Evolutionary conservation across 495 filamentous ascomycete species (phyloP).

Genomic region (Podospora pseudopauciseta): DNA sequence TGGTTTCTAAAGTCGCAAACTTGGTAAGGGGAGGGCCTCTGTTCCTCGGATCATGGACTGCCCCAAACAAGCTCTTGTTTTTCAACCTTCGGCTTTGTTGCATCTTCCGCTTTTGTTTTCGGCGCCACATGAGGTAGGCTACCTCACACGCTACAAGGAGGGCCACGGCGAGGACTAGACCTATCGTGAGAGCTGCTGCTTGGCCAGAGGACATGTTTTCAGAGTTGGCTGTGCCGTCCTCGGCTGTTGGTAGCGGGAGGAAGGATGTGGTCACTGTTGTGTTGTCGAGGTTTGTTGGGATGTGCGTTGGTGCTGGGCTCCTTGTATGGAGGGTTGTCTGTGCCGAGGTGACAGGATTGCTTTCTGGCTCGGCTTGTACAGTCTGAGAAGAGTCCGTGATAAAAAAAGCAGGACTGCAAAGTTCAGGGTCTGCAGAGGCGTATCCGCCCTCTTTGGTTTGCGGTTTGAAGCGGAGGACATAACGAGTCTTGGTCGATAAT

Average conservation of each 20-base stretch:
- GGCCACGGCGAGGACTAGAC: conserved; percentile 13
- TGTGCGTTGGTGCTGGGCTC: not conserved
- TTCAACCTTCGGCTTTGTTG: not conserved
- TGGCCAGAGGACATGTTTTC: conserved; percentile 3
- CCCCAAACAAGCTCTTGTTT: not conserved
- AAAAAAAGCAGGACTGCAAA: conserved; percentile 18
- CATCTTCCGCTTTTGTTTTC: conserved; percentile 5
- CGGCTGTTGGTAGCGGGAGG: not conserved
- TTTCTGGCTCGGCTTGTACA: not conserved
- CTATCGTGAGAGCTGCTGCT: conserved; percentile 15
- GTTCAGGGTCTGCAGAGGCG: conserved; percentile 12
- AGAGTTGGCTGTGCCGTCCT: not conserved
- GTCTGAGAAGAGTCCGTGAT: not conserved
- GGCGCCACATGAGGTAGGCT: conserved; percentile 16
- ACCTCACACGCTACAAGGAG: conserved; percentile 12
- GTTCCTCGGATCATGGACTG: not conserved
- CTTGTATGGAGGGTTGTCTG: not conserved
- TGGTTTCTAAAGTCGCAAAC: not conserved
- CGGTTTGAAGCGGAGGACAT: conserved; percentile 22
- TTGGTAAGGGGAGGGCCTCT: not conserved
- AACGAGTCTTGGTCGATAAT: conserved; percentile 10
- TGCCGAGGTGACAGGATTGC: not conserved
- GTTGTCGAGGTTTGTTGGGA: not conserved
- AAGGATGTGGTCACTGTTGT: not conserved
- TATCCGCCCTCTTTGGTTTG: conserved; percentile 11